These are phyloP conservation scores for Drechslera avenae DNA, from an alignment of 2,329 filamentous ascomycete genomes.

Conservation along the genomic window DNA sequence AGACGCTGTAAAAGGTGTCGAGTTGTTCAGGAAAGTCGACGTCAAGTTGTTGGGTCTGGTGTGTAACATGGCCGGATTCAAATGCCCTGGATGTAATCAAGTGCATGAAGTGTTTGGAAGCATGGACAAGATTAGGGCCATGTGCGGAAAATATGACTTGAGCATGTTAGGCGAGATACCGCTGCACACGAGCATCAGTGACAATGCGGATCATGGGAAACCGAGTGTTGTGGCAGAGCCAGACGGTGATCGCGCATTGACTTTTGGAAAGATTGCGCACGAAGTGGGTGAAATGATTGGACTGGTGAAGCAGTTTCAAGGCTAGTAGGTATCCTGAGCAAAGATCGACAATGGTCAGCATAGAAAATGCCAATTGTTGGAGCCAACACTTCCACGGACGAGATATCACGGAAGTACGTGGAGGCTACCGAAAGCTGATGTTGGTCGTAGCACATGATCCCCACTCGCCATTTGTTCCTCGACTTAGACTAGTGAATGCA, in stretches of 20 bases:
- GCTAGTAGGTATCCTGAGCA: too few species aligned
- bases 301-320: constrained; percentile 1
- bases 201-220: constrained; percentile 83
- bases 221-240: constrained; percentile 91
- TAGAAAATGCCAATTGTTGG: too few species aligned
- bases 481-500: too few species aligned
- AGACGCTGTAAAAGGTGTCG: constrained; percentile 88
- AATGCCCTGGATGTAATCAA: constrained; percentile 57
- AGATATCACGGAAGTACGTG: too few species aligned
- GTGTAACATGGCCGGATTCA: constrained; percentile 49
- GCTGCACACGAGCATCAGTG: constrained; percentile 82
- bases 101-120: constrained; percentile 54
- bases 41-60: constrained; percentile 84
- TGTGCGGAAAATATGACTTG: constrained; percentile 75
- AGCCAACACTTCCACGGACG: too few species aligned
- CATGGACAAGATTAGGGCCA: constrained; percentile 76
- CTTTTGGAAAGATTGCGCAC: constrained; percentile 74
- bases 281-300: constrained; percentile 46
- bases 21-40: constrained; percentile 87
- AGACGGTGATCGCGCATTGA: constrained; percentile 69
- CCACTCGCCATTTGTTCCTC: too few species aligned
- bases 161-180: constrained; percentile 89
- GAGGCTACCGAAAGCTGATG: too few species aligned
- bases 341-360: too few species aligned
- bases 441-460: too few species aligned